Conservation (phyloP, 352 stramenopile species). For the Globisporangium iwayamae region DNA sequence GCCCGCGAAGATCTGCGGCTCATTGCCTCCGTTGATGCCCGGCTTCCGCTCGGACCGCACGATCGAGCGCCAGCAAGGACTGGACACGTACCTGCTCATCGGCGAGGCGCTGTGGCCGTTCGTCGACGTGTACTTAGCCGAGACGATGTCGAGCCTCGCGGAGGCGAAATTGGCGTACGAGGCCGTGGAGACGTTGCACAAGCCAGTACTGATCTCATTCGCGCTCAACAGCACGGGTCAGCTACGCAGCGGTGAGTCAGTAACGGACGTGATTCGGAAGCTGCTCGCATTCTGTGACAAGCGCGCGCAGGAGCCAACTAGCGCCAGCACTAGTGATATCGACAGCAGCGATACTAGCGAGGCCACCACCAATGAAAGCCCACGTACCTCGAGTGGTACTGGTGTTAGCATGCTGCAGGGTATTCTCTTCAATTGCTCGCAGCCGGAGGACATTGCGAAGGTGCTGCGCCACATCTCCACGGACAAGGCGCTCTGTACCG, state of each 20-base stretch:
- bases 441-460: constrained; percentile 89
- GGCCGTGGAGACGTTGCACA: constrained; percentile 54
- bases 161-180: constrained; percentile 85
- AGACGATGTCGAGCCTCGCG: constrained; percentile 89
- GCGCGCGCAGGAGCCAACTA: constrained; percentile 11
- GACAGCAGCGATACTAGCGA: not conserved
- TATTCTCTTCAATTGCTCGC: constrained; percentile 91
- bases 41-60: constrained; percentile 88
- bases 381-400: not conserved
- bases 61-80: constrained; percentile 59
- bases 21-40: constrained; percentile 88
- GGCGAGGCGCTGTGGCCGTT: constrained; percentile 68
- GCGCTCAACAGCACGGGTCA: constrained; percentile 70
- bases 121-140: constrained; percentile 81
- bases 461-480: constrained; percentile 57
- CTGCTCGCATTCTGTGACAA: constrained; percentile 35
- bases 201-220: constrained; percentile 85
- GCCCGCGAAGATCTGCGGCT: constrained; percentile 70
- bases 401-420: constrained; percentile 35
- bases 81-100: constrained; percentile 74
- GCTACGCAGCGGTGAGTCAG: constrained; percentile 75
- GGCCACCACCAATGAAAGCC: not conserved
- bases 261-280: constrained; percentile 46
- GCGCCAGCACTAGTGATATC: constrained; percentile 8
- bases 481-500: constrained; percentile 21